These are phyloP conservation scores for Calonectria pseudoreteaudii DNA, from an alignment of 2,329 filamentous ascomycete genomes.

Conservation along the genomic window DNA sequence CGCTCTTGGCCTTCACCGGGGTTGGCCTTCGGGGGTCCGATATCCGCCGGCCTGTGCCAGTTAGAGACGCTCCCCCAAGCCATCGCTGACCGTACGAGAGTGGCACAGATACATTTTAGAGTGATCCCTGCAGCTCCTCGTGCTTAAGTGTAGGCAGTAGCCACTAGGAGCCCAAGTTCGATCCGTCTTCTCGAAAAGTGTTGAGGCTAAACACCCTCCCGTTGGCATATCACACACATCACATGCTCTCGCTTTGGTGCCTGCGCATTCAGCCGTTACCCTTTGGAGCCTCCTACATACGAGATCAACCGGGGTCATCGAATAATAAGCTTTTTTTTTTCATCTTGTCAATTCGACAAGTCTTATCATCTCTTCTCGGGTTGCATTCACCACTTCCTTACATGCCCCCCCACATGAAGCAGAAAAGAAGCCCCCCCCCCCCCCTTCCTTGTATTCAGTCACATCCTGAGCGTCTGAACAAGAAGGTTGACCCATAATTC, in stretches of 20 bases:
- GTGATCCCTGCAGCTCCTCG: not conserved
- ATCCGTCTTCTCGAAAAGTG: conserved; percentile 16
- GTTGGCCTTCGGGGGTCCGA: conserved; percentile 10
- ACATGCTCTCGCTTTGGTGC: conserved; percentile 8
- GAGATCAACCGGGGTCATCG: not conserved
- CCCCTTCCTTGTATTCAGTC: not conserved
- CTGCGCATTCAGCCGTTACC: conserved; percentile 7
- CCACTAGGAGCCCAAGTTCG: not conserved
- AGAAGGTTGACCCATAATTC: not conserved
- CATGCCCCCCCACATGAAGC: not conserved
- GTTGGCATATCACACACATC: not conserved
- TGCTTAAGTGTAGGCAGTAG: not conserved
- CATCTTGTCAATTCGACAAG: not conserved
- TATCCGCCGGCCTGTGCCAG: conserved; percentile 9
- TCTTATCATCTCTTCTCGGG: not conserved
- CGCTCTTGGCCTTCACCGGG: conserved; percentile 23
- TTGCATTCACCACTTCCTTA: not conserved
- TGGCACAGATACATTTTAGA: conserved; percentile 2
- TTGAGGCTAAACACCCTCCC: conserved; percentile 13
- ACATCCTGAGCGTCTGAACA: not conserved
- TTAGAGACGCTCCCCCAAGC: not conserved
- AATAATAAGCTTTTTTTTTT: conserved; percentile 3
- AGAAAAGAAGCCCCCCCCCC: not conserved
- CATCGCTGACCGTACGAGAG: not conserved
- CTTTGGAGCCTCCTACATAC: conserved; percentile 10